Evolutionary conservation across 768 basidiomycete genomes (phyloP).

Genomic region (Boletus barrowsii): DNA sequence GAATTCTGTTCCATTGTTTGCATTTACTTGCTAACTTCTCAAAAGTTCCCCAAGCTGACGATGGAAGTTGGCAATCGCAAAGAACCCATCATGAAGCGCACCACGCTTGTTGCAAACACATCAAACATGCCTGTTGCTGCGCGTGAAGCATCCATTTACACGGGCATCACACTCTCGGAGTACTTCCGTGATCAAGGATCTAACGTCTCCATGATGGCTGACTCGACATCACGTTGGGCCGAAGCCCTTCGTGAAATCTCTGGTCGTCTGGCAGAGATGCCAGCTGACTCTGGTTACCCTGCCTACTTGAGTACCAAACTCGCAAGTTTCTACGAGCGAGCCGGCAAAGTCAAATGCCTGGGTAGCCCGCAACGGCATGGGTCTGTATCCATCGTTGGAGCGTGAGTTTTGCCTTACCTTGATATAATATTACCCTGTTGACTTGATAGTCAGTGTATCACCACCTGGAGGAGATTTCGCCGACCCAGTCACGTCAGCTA

Average conservation of each 20-base stretch:
- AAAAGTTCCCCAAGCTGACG: constrained; percentile 81
- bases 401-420: constrained; percentile 56
- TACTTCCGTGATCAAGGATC: constrained; percentile 99
- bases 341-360: constrained; percentile 91
- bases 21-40: constrained; percentile 11
- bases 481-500: constrained; percentile 96
- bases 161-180: constrained; percentile 97
- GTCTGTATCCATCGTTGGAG: constrained; percentile 97
- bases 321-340: constrained; percentile 97
- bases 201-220: constrained; percentile 99
- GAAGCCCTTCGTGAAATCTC: constrained; percentile 99
- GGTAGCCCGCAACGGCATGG: constrained; percentile 87
- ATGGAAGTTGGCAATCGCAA: constrained; percentile 90
- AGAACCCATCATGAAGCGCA: constrained; percentile 99
- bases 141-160: constrained; percentile 98
- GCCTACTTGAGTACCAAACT: constrained; percentile 95
- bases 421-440: constrained; percentile 5
- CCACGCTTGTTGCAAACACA: constrained; percentile 96
- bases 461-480: constrained; percentile 99
- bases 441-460: constrained; percentile 64
- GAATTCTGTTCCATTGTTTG: constrained; percentile 8
- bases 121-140: constrained; percentile 99
- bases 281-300: constrained; percentile 98
- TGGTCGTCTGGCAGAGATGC: constrained; percentile 99
- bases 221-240: constrained; percentile 98